Percentiles rank a stretch among this genome's conserved stretches.
Conservation (phyloP, 2,329 filamentous ascomycete genomes). For the Talaromyces sp. region DNA sequence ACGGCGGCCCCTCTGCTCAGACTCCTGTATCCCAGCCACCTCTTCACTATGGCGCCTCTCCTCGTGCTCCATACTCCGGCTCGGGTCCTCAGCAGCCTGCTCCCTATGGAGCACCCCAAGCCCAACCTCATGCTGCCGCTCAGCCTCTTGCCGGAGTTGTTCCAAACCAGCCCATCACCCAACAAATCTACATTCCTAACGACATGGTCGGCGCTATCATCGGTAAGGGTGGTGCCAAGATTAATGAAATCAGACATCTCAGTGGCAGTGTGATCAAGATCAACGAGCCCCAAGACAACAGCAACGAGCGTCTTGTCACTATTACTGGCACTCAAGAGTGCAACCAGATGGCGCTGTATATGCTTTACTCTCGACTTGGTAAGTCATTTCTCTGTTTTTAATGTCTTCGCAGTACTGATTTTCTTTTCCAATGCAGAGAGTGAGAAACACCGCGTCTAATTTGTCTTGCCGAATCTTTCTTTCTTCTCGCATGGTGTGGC, state of each 20-base stretch:
- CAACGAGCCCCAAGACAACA: slow-evolving; percentile 98
- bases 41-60: slow-evolving; percentile 74
- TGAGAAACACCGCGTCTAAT: slow-evolving; percentile 67
- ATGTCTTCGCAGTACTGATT: slow-evolving; percentile 10
- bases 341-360: slow-evolving; percentile 99
- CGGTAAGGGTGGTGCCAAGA: slow-evolving; percentile 96
- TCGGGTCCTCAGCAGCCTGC: slow-evolving; percentile 74
- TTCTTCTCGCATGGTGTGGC: slow-evolving; percentile 1
- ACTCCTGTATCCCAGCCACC: slow-evolving; percentile 56
- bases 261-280: slow-evolving; percentile 99
- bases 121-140: slow-evolving; percentile 56
- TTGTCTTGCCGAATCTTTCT: background rate
- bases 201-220: slow-evolving; percentile 99
- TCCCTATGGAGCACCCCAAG: slow-evolving; percentile 61
- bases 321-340: slow-evolving; percentile 97
- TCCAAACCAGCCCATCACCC: slow-evolving; percentile 80
- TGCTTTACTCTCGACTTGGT: slow-evolving; percentile 98
- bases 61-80: slow-evolving; percentile 70
- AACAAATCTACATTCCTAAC: slow-evolving; percentile 98
- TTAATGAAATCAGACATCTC: slow-evolving; percentile 97
- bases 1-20: slow-evolving; percentile 57
- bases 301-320: slow-evolving; percentile 94
- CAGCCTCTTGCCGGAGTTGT: slow-evolving; percentile 67
- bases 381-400: slow-evolving; percentile 29
- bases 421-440: slow-evolving; percentile 52